Conservation (phyloP, 495 filamentous ascomycete genomes). For the Daldinia vernicosa region DNA sequence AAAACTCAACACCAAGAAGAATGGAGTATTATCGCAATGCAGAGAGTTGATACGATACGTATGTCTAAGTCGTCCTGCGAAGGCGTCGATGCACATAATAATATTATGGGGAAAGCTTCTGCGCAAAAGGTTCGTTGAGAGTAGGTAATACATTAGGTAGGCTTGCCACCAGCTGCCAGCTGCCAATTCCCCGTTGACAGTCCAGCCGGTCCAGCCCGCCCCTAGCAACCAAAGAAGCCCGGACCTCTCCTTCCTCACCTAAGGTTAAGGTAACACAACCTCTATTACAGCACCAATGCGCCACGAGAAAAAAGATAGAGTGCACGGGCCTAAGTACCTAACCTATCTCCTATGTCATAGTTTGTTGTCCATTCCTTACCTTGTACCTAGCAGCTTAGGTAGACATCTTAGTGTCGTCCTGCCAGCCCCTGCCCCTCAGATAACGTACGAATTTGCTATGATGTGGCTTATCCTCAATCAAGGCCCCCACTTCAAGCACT, state of each 20-base stretch:
- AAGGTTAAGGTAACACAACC: neutral
- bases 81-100: slow-evolving; percentile 27
- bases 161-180: slow-evolving; percentile 8
- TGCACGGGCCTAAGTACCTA: slow-evolving; percentile 2
- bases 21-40: slow-evolving; percentile 7
- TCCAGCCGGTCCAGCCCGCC: neutral
- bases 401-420: slow-evolving; percentile 4
- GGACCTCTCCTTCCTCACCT: neutral
- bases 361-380: slow-evolving; percentile 4
- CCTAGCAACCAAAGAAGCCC: slow-evolving; percentile 1
- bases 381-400: neutral
- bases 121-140: slow-evolving; percentile 13
- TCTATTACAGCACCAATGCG: neutral
- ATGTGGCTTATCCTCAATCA: slow-evolving; percentile 12
- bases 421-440: slow-evolving; percentile 22
- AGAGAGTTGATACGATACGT: neutral
- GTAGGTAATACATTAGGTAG: no score
- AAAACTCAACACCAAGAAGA: slow-evolving; percentile 11
- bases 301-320: slow-evolving; percentile 10
- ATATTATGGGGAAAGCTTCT: slow-evolving; percentile 36
- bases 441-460: slow-evolving; percentile 3
- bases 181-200: neutral
- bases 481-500: slow-evolving; percentile 37
- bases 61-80: slow-evolving; percentile 6
- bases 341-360: slow-evolving; percentile 32